Base-by-base conservation (phyloP, 106 monocot genomes). In the Allium cepa region DNA sequence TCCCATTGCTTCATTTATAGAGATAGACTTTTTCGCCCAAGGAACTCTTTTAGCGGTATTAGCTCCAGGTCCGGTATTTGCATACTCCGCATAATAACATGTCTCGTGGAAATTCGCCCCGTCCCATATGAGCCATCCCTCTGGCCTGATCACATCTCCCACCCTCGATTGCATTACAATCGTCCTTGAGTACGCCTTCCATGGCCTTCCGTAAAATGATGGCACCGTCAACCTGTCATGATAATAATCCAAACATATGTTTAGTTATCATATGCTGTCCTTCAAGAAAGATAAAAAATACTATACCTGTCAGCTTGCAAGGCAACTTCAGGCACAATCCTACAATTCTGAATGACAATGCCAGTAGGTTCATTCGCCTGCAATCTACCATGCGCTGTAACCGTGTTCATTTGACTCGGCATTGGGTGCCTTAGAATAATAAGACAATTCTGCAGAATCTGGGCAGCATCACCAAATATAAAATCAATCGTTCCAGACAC, bases 401-500 rank as follows among this genome's bases (percentile, higher is more conserved):
- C 59, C 67, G 64, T 79, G 78, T 86, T 86, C 47, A 27, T 13
- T 60, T 86, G 85, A 62, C 72, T 45, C 8, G n/a, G 14, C 75
- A 79, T 73, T 0, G 82, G 82, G 12, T 60, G 66, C 18, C 85
- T 67, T 9, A 86, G 72, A 28, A 72, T 64, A 60, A 86, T 86
- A 71, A 76, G 64, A 66, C 76, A 78, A 62, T 73, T 76, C 66
- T 86, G 85, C 12, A 86, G 59, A 2, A 82, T 60, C 2, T 4
- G 73, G 2, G 69, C 73, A 3, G 78, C 75, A 51, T 73, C 53
- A 45, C 85, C 85, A 70, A 86, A 86, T 47, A 86, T 82, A 73
- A 85, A 85, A 72, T 85, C 85, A 15, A 85, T 61, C 16, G 84
- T 85, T 66, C 84, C 80, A 58, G 78, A 86, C 49, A 82, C 72